These are phyloP conservation scores for Passiflora organensis DNA, from an alignment of 345 rosid species.

Conservation along the genomic window DNA sequence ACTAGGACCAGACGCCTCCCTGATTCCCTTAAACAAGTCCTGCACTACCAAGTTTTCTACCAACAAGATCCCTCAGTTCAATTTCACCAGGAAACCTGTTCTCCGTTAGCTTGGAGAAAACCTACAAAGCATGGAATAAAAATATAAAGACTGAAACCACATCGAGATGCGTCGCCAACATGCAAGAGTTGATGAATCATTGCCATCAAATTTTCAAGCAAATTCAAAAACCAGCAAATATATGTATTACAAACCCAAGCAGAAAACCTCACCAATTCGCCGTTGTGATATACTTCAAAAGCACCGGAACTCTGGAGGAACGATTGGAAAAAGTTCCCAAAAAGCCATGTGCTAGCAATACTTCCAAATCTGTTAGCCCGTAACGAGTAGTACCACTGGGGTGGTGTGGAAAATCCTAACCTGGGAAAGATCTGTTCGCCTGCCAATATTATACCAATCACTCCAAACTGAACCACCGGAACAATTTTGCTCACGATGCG, in stretches of 20 bases:
- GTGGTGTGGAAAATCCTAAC: constrained; percentile 27
- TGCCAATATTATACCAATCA: constrained; percentile 26
- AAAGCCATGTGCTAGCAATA: constrained; percentile 29
- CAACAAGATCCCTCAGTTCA: constrained; percentile 27
- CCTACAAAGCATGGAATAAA: constrained; percentile 10
- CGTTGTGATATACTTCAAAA: constrained; percentile 29
- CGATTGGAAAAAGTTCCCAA: constrained; percentile 26
- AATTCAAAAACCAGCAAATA: too few species aligned
- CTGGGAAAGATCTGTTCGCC: constrained; percentile 32
- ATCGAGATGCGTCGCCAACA: not conserved
- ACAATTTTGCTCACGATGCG: constrained; percentile 23
- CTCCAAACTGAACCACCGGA: constrained; percentile 31
- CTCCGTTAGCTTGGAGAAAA: constrained; percentile 30
- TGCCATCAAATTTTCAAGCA: not conserved
- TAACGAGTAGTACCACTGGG: constrained; percentile 28
- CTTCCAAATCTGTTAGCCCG: constrained; percentile 33
- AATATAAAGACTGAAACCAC: not conserved
- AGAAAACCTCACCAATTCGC: constrained; percentile 19
- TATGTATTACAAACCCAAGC: not conserved
- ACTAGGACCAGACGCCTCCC: constrained; percentile 6
- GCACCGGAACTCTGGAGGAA: constrained; percentile 35
- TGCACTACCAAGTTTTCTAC: constrained; percentile 14
- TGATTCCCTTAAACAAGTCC: constrained; percentile 6
- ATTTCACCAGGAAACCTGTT: constrained; percentile 31
- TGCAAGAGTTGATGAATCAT: too few species aligned